Evolutionary conservation across 2,329 filamentous ascomycete species (phyloP).

Genomic region (Graphiopsis chlorocephala): DNA sequence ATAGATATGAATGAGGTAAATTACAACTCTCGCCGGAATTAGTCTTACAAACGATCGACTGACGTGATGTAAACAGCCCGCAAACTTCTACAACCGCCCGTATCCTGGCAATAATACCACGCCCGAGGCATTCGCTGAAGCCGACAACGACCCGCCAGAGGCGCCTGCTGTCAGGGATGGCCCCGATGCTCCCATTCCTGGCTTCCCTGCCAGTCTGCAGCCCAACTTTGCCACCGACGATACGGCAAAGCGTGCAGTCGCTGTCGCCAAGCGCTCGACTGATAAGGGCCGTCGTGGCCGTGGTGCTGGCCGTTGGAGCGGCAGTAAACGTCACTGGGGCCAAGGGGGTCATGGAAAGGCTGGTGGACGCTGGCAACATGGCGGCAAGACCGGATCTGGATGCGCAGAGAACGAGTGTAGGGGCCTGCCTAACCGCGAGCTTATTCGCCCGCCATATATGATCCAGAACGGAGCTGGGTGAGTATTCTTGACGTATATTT

Average conservation of each 20-base stretch:
- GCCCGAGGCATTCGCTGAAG: conserved; percentile 16
- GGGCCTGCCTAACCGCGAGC: conserved; percentile 17
- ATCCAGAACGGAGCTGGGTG: conserved; percentile 57
- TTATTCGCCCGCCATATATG: conserved; percentile 52
- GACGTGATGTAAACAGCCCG: not conserved
- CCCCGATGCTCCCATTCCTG: conserved; percentile 19
- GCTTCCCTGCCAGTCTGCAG: conserved; percentile 20
- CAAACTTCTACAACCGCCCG: conserved; percentile 19
- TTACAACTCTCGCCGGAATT: not conserved
- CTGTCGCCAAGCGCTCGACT: conserved; percentile 1
- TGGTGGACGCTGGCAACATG: conserved; percentile 16
- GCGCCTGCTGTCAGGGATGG: conserved; percentile 19
- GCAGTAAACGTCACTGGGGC: conserved; percentile 14
- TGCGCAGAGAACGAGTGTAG: conserved; percentile 17
- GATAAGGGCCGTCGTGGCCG: conserved; percentile 7
- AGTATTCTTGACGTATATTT: not conserved
- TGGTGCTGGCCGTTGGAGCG: conserved; percentile 13
- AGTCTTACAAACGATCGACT: not conserved
- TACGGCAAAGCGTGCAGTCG: conserved; percentile 3
- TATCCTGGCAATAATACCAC: conserved; percentile 20
- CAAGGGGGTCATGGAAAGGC: conserved; percentile 12
- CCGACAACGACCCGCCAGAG: conserved; percentile 17
- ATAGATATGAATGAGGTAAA: conserved; percentile 19
- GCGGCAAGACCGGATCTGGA: conserved; percentile 18
- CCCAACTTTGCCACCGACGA: conserved; percentile 15